These are phyloP conservation scores for Fusarium xylarioides DNA, from an alignment of 2,329 filamentous ascomycete genomes.

Conservation along the genomic window DNA sequence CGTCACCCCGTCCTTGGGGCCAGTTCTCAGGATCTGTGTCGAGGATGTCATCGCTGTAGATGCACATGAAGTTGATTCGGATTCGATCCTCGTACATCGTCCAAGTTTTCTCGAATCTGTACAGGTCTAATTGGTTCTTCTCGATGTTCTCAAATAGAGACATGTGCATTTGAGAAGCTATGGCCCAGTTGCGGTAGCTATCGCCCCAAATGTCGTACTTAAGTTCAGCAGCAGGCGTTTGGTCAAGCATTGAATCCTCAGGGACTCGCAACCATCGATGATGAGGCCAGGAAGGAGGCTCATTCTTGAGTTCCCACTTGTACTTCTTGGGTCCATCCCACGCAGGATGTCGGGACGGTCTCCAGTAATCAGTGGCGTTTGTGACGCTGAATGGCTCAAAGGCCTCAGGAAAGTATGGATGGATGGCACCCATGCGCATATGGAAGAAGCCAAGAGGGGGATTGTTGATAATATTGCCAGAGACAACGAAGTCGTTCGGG, in stretches of 20 bases:
- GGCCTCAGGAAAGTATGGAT: conserved; percentile 28
- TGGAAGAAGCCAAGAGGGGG: conserved; percentile 34
- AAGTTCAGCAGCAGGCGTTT: conserved; percentile 23
- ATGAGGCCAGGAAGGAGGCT: background rate
- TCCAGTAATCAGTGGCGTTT: conserved; percentile 23
- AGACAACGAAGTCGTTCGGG: conserved; percentile 25
- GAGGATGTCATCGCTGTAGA: conserved; percentile 28
- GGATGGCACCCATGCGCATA: conserved; percentile 29
- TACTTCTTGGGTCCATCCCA: conserved; percentile 20
- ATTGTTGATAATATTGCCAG: conserved; percentile 35
- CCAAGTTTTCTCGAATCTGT: conserved; percentile 30
- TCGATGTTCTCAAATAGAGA: conserved; percentile 35
- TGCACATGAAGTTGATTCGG: conserved; percentile 33
- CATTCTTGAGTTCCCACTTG: conserved; percentile 9
- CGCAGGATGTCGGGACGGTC: conserved; percentile 11
- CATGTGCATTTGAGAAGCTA: conserved; percentile 33
- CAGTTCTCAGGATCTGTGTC: conserved; percentile 15
- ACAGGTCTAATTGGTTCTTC: conserved; percentile 22
- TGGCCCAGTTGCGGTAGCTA: conserved; percentile 29
- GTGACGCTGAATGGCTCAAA: background rate
- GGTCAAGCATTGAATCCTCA: conserved; percentile 9
- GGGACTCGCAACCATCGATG: conserved; percentile 27
- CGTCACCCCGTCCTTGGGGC: background rate
- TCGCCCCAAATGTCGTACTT: conserved; percentile 27
- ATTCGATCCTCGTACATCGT: conserved; percentile 28